Percentiles rank a stretch among this genome's conserved stretches.
These are phyloP conservation scores for Colletotrichum higginsianum DNA, from an alignment of 2,329 filamentous ascomycete genomes.

Conservation along the genomic window DNA sequence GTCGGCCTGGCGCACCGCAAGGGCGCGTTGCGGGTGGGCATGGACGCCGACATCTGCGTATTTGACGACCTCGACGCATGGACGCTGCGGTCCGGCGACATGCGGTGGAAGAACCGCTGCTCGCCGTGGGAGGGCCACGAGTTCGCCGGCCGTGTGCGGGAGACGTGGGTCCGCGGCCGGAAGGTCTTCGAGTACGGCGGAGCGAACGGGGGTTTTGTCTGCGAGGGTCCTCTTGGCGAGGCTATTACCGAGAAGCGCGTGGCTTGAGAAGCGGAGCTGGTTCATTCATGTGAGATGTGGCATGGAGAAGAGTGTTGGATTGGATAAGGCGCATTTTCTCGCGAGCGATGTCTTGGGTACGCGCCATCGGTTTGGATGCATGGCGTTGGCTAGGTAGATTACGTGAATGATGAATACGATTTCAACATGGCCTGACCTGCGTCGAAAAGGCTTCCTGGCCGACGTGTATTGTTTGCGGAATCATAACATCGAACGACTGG, in stretches of 20 bases:
- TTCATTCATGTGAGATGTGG: no score
- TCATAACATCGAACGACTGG: no score
- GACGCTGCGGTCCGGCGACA: conserved; percentile 80
- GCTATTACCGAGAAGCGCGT: conserved; percentile 73
- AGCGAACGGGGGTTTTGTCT: conserved; percentile 64
- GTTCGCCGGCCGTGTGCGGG: conserved; percentile 82
- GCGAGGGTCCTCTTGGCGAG: conserved; percentile 63
- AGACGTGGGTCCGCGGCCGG: conserved; percentile 87
- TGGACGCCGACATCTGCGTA: conserved; percentile 92
- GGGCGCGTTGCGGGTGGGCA: conserved; percentile 84
- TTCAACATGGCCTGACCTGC: background rate
- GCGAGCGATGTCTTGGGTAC: background rate
- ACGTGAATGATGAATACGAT: background rate
- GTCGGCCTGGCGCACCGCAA: conserved; percentile 87
- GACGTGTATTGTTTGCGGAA: background rate
- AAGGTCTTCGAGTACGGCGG: conserved; percentile 81
- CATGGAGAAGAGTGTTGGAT: background rate
- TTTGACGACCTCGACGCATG: conserved; percentile 90
- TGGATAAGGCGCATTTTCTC: background rate
- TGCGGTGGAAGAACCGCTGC: conserved; percentile 96
- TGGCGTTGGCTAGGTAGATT: background rate
- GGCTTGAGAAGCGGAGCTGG: conserved; percentile 48
- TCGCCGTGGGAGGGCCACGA: conserved; percentile 89
- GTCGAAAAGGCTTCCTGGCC: no score
- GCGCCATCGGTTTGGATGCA: background rate